Evolutionary conservation across 306 rosid genomes (phyloP).

Genomic region (Trifolium repens): DNA sequence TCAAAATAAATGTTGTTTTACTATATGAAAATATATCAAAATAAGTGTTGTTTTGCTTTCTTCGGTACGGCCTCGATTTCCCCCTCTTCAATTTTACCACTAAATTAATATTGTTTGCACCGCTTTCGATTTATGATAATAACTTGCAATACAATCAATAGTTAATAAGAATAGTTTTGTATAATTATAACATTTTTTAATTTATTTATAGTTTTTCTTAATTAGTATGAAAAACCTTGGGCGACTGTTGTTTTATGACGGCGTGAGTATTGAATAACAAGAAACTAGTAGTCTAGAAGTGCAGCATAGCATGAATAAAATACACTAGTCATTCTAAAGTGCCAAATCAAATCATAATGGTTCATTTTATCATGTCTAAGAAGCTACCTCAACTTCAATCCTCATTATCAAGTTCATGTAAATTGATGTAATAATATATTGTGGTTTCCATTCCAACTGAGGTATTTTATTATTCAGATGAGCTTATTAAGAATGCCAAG

Average conservation of each 20-base stretch:
- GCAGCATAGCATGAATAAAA: slow-evolving; percentile 12
- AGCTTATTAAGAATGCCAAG: slow-evolving; percentile 83
- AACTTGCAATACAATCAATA: background rate
- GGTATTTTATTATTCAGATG: slow-evolving; percentile 53
- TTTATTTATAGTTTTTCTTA: too few relatives aligned
- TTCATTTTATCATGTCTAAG: slow-evolving; percentile 8
- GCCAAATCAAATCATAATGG: slow-evolving; percentile 11
- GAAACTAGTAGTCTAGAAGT: slow-evolving; percentile 12
- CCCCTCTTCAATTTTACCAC: background rate
- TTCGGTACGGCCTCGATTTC: background rate
- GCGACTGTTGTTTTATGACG: too few relatives aligned
- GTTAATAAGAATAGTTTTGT: too few relatives aligned
- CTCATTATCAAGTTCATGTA: background rate
- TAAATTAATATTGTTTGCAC: background rate
- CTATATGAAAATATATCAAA: background rate
- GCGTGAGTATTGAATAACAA: background rate
- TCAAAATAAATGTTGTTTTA: background rate
- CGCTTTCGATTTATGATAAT: background rate
- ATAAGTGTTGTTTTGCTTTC: background rate
- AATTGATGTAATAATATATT: slow-evolving; percentile 1
- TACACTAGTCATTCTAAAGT: background rate
- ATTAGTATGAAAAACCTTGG: background rate
- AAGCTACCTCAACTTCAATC: slow-evolving; percentile 14
- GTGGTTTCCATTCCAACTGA: slow-evolving; percentile 34
- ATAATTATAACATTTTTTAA: too few relatives aligned